Base-by-base conservation (phyloP, 1,284 basidiomycete species). In the Microbotryum lychnidis-dioicae region DNA sequence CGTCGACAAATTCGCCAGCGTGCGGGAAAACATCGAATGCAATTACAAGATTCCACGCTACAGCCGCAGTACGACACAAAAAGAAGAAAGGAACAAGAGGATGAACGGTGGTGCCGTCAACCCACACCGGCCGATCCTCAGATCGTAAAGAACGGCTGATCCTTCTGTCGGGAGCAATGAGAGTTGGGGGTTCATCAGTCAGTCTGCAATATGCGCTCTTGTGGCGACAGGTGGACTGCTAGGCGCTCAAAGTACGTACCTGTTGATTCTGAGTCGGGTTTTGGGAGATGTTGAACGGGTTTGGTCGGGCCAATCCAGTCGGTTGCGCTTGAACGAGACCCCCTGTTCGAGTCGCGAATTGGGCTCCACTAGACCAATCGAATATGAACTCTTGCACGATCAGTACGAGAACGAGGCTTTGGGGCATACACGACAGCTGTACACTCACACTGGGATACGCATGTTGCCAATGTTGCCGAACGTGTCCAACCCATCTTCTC, bases 401-500 rank as follows among this genome's bases (percentile, higher is more conserved):
- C 48, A 50, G 37, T n/a, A 50, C 27, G 21, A 12, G 20, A 50
- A 10, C 48, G 8, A n/a, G 14, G 6, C 1, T 7, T 18, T 50
- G 12, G 16, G 16, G 37, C 14, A 42, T 16, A 16, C 6, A 20
- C 23, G 20, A 16, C 2, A 50, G 20, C 27, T 5, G 21, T 18
- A 50, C 31, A 66, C 66, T 60, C 57, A 70, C 56, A 69, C 61
- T 4, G 71, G 71, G 1, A 72, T 61, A 23, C 92, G 82, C 63
- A 93, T 75, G 58, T 80, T 72, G 45, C 93, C 92, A 48, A 84
- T 72, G 75, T 97, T 97, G 55, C 92, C 92, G 73, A 97, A 97
- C 49, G 92, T 93, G 77, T 97, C 92, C 74, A 87, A 79, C 0
- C 93, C 92, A 70, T 90, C 91, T 60, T 91, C 90, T 60, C 79